Conservation (phyloP, 768 basidiomycete species). For the Xerocomellus intermedius region DNA sequence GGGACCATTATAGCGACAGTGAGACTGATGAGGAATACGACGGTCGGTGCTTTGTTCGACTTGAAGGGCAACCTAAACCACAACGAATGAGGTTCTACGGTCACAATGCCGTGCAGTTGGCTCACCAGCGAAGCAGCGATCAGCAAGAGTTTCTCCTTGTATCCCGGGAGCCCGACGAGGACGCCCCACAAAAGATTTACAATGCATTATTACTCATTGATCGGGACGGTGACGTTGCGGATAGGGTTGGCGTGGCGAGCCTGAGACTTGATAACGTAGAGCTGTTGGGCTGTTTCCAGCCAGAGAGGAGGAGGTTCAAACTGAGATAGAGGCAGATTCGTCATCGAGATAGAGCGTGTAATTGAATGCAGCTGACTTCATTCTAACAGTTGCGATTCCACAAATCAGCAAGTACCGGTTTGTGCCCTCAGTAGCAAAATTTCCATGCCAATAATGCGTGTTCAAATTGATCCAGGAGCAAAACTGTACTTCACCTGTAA, state of each 20-base stretch:
- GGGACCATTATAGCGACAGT: background rate
- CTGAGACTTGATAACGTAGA: background rate
- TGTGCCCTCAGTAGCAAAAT: no score
- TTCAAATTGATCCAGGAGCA: no score
- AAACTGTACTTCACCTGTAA: no score
- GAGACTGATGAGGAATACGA: background rate
- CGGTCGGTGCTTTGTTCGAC: background rate
- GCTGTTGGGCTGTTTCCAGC: background rate
- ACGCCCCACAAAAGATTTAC: background rate
- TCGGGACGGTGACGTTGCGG: background rate
- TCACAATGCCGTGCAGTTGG: background rate
- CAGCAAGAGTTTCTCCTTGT: slow-evolving; percentile 2
- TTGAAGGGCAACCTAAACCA: background rate
- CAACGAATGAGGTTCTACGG: background rate
- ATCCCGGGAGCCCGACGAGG: background rate
- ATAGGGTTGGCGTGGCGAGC: slow-evolving; percentile 1
- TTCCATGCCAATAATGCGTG: no score
- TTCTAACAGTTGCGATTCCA: no score
- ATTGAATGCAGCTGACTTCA: no score
- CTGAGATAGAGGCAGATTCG: background rate
- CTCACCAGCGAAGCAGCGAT: background rate
- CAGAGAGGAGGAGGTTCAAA: background rate
- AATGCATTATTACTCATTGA: slow-evolving; percentile 3
- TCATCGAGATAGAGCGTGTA: no score
- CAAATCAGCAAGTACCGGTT: no score